phyloP scores from a whole-genome alignment of 75 land plant species.

The Cryptomeria japonica region DNA sequence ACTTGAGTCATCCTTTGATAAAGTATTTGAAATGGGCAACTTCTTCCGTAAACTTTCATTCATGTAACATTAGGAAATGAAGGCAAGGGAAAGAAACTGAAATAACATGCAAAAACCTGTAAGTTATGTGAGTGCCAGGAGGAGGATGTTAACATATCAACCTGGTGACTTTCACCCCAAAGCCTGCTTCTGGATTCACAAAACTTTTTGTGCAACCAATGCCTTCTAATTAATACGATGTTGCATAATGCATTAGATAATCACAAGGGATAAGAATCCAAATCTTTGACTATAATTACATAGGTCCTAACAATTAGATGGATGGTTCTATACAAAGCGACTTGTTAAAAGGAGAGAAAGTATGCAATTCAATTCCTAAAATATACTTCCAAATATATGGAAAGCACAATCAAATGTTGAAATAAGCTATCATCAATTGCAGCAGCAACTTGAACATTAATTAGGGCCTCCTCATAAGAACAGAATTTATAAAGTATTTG shows the following conservation, averaged over 20 bases:
- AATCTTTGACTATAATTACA: not conserved
- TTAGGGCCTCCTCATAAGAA: not conserved
- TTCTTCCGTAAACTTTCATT: not conserved
- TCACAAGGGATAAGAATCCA: not conserved
- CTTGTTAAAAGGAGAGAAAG: not conserved
- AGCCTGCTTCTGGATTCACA: too few relatives aligned
- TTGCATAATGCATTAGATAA: not conserved
- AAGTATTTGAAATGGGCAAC: not conserved
- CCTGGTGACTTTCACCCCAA: not conserved
- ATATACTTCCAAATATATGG: not conserved
- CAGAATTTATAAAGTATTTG: not conserved
- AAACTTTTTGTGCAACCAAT: not conserved
- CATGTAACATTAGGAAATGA: not conserved
- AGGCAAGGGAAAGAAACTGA: not conserved
- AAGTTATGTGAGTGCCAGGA: not conserved
- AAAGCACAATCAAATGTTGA: not conserved
- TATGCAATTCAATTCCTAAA: not conserved
- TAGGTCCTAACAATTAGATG: not conserved
- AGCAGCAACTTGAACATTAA: not conserved
- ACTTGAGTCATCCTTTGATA: not conserved
- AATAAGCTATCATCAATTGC: not conserved
- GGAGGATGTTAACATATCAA: not conserved
- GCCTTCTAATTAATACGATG: not conserved
- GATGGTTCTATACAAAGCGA: not conserved
- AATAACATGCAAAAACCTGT: not conserved